A percentile compares a stretch with the other conserved stretches of the same genome.
These are phyloP conservation scores for Boletus albobrunnescens DNA, from an alignment of 1,284 basidiomycete species.

Conservation along the genomic window DNA sequence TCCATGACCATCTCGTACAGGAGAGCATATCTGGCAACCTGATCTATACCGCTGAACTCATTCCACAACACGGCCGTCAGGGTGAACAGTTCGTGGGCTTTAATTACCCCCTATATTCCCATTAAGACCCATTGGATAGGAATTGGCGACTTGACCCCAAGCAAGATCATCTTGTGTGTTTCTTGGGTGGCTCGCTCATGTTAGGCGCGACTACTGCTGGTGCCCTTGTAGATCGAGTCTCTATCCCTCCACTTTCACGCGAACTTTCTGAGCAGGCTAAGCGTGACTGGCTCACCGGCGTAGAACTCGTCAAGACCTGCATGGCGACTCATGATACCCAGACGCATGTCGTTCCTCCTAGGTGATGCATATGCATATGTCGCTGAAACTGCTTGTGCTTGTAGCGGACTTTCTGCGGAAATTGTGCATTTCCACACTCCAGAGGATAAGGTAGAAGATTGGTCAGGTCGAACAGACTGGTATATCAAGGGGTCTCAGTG, in stretches of 20 bases:
- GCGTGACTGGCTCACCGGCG: slow-evolving; percentile 81
- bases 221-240: slow-evolving; percentile 44
- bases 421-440: slow-evolving; percentile 73
- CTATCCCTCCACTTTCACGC: slow-evolving; percentile 54
- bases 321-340: slow-evolving; percentile 82
- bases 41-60: slow-evolving; percentile 81
- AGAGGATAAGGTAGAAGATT: slow-evolving; percentile 47
- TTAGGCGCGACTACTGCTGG: slow-evolving; percentile 79
- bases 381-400: slow-evolving; percentile 1
- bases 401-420: slow-evolving; percentile 77
- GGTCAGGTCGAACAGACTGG: slow-evolving; percentile 59
- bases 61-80: slow-evolving; percentile 47
- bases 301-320: slow-evolving; percentile 83
- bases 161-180: slow-evolving; percentile 96
- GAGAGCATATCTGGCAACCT: slow-evolving; percentile 56
- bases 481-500: slow-evolving; percentile 79
- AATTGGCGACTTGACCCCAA: slow-evolving; percentile 74
- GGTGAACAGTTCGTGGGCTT: slow-evolving; percentile 47
- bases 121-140: slow-evolving; percentile 35
- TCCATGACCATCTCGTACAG: slow-evolving; percentile 74
- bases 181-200: slow-evolving; percentile 89
- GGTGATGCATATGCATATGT: no score
- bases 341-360: slow-evolving; percentile 53
- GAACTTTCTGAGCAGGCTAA: slow-evolving; percentile 55
- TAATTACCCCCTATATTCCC: slow-evolving; percentile 5